Percentiles rank a stretch among this genome's conserved stretches.
These are phyloP conservation scores for Urostyla sp. DNA, from an alignment of 73 alveolate species.

Conservation along the genomic window DNA sequence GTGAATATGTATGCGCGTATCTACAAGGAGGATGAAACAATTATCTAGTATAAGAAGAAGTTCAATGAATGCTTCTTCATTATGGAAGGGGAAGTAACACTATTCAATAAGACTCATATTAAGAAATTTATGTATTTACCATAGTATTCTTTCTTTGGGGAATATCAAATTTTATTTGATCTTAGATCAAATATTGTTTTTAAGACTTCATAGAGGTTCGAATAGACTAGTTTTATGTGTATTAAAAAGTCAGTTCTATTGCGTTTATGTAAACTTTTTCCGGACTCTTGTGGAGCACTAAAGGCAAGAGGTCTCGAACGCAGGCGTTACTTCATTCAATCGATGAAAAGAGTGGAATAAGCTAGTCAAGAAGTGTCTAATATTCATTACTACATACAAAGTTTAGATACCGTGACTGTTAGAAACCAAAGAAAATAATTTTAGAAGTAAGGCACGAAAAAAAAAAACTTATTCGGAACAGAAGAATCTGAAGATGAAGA, in stretches of 20 bases:
- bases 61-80: constrained; percentile 45
- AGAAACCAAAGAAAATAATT: too few species aligned
- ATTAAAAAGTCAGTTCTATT: constrained; percentile 30
- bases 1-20: constrained; percentile 49
- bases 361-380: too few species aligned
- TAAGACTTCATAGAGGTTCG: constrained; percentile 6
- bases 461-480: neutral
- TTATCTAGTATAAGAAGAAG: constrained; percentile 11
- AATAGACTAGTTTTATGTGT: constrained; percentile 44
- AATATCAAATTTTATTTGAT: constrained; percentile 35
- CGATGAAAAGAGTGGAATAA: constrained; percentile 28
- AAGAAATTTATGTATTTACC: constrained; percentile 38
- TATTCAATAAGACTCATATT: constrained; percentile 1
- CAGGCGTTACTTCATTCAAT: constrained; percentile 18
- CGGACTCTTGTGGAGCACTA: constrained; percentile 25
- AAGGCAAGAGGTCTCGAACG: constrained; percentile 25
- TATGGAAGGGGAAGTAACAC: constrained; percentile 46
- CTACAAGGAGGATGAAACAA: constrained; percentile 23
- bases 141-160: constrained; percentile 41
- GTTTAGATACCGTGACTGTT: too few species aligned
- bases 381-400: too few species aligned
- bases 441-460: neutral
- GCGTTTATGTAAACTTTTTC: constrained; percentile 19
- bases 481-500: constrained; percentile 21
- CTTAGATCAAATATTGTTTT: constrained; percentile 54